Percentiles rank a stretch among this genome's conserved stretches.
Evolutionary conservation across 768 basidiomycete genomes (phyloP).

Genomic region (Rhodotorula graminis): DNA sequence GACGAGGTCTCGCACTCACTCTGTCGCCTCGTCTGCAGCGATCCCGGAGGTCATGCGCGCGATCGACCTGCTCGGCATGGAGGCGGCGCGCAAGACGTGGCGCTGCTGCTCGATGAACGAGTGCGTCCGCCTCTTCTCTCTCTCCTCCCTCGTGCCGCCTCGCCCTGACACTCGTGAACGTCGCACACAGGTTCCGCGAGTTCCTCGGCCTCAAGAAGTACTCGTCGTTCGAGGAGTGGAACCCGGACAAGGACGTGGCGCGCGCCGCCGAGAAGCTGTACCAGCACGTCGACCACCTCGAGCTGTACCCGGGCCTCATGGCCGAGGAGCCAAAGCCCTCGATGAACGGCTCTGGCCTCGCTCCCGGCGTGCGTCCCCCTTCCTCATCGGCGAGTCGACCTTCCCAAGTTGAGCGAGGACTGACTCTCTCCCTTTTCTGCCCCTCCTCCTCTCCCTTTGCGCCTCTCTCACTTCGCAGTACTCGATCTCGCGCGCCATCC

Average conservation of each 20-base stretch:
- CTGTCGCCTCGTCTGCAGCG: not conserved
- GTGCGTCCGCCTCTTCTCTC: not conserved
- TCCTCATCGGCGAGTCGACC: too few relatives aligned
- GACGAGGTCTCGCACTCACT: too few relatives aligned
- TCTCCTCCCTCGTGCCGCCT: not conserved
- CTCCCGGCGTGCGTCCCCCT: slow-evolving; percentile 47
- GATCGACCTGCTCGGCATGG: slow-evolving; percentile 28
- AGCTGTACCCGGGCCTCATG: slow-evolving; percentile 56
- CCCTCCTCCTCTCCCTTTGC: not conserved
- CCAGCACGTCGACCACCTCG: slow-evolving; percentile 69
- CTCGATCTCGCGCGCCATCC: slow-evolving; percentile 55
- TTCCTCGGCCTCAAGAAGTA: not conserved
- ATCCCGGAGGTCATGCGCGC: slow-evolving; percentile 23
- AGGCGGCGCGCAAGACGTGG: slow-evolving; percentile 20
- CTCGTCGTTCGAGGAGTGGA: slow-evolving; percentile 46
- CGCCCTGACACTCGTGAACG: not conserved
- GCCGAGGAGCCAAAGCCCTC: slow-evolving; percentile 67
- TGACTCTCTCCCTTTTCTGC: too few relatives aligned
- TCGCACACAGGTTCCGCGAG: not conserved
- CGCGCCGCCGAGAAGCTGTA: slow-evolving; percentile 60
- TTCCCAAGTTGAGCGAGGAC: too few relatives aligned
- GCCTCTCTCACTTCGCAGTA: not conserved
- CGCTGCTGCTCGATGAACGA: slow-evolving; percentile 52
- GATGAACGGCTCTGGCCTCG: slow-evolving; percentile 60
- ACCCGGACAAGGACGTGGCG: slow-evolving; percentile 42